Conservation (phyloP, 2,329 filamentous ascomycete genomes). For the Escovopsis sp. region DNA sequence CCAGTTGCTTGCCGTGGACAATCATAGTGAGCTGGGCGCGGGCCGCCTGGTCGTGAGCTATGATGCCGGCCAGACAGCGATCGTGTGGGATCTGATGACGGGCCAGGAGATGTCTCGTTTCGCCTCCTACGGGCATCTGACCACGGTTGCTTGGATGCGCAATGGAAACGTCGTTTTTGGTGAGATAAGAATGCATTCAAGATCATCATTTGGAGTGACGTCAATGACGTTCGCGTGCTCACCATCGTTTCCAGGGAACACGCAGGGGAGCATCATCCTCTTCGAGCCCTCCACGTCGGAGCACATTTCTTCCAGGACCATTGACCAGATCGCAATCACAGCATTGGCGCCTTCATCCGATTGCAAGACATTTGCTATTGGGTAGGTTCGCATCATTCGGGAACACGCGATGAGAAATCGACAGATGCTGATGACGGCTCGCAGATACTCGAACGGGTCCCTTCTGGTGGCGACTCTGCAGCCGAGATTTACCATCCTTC, state of each 20-base stretch:
- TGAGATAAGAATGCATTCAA: slow-evolving; percentile 27
- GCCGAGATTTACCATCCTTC: slow-evolving; percentile 83
- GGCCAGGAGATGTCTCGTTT: slow-evolving; percentile 87
- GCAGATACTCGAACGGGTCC: slow-evolving; percentile 85
- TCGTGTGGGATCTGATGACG: slow-evolving; percentile 92
- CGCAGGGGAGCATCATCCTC: slow-evolving; percentile 81
- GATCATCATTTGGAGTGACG: too few species aligned
- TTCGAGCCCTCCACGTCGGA: slow-evolving; percentile 91
- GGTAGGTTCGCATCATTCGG: slow-evolving; percentile 37
- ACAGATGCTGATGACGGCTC: not conserved
- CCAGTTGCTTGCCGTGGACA: slow-evolving; percentile 74
- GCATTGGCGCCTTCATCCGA: slow-evolving; percentile 78
- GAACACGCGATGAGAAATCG: too few species aligned
- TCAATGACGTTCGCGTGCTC: slow-evolving; percentile 5
- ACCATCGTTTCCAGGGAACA: slow-evolving; percentile 49
- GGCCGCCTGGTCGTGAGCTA: slow-evolving; percentile 86
- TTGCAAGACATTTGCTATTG: slow-evolving; percentile 89
- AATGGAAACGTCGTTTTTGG: slow-evolving; percentile 96
- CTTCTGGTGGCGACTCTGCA: slow-evolving; percentile 80
- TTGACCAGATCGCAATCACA: slow-evolving; percentile 87
- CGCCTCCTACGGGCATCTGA: slow-evolving; percentile 74
- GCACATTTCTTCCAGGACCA: slow-evolving; percentile 78
- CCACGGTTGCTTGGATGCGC: slow-evolving; percentile 83
- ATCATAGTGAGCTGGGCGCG: slow-evolving; percentile 70
- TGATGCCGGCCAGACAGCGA: slow-evolving; percentile 77